Percentiles rank a stretch among this genome's conserved stretches.
phyloP scores from a whole-genome alignment of 176 grass and related monocot species.

The Oryza longistaminata region DNA sequence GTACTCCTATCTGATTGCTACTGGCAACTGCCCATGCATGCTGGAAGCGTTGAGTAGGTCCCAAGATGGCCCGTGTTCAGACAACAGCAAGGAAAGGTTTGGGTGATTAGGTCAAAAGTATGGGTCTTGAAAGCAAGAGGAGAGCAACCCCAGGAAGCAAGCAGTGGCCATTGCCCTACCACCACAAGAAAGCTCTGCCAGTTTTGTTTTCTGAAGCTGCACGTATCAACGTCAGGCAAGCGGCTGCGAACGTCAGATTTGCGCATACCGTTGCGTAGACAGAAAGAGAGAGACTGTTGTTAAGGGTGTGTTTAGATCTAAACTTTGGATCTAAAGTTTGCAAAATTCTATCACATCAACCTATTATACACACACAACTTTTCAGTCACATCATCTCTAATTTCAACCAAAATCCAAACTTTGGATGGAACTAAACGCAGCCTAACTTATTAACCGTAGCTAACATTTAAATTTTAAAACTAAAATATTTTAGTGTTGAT shows the following conservation, averaged over 20 bases:
- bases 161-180: not conserved
- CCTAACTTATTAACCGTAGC: no score
- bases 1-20: constrained; percentile 6
- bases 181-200: not conserved
- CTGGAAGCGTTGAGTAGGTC: not conserved
- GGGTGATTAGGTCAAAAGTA: not conserved
- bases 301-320: no score
- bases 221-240: not conserved
- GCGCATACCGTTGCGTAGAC: no score
- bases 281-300: no score
- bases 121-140: constrained; percentile 15
- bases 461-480: no score
- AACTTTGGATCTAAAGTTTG: no score
- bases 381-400: no score
- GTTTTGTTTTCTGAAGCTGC: not conserved
- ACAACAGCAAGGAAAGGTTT: constrained; percentile 15
- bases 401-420: no score
- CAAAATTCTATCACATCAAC: no score
- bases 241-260: not conserved
- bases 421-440: no score
- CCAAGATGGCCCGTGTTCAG: not conserved
- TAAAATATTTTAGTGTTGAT: no score
- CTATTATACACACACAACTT: no score
- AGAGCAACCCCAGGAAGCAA: constrained; percentile 9
- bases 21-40: not conserved